phyloP scores from a whole-genome alignment of 768 basidiomycete species.

The Lanmaoa pseudosensibilis region DNA sequence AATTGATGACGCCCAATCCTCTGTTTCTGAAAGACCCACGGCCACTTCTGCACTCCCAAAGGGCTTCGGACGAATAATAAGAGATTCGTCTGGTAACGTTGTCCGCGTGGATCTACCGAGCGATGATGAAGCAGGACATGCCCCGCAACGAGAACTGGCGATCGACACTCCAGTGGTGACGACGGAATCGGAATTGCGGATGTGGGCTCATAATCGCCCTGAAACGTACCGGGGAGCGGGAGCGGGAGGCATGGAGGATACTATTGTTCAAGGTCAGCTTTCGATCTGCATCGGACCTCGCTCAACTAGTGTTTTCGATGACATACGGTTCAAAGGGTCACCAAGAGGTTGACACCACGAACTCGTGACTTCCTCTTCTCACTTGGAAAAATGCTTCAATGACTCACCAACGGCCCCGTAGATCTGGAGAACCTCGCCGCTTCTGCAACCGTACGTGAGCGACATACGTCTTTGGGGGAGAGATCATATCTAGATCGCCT shows the following conservation, averaged over 20 bases:
- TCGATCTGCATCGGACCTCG: background rate
- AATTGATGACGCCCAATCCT: background rate
- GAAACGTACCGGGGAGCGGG: background rate
- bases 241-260: background rate
- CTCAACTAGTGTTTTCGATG: background rate
- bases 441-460: slow-evolving; percentile 44
- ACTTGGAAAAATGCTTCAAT: background rate
- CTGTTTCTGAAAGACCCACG: slow-evolving; percentile 14
- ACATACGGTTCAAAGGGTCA: background rate
- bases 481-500: slow-evolving; percentile 62
- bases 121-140: slow-evolving; percentile 40
- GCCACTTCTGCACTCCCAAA: slow-evolving; percentile 42
- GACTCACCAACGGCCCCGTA: slow-evolving; percentile 30
- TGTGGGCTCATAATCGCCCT: slow-evolving; percentile 17
- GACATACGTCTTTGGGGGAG: slow-evolving; percentile 73
- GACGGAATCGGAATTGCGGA: slow-evolving; percentile 16
- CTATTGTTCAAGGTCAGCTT: slow-evolving; percentile 37
- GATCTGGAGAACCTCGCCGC: slow-evolving; percentile 67
- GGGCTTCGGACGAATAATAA: slow-evolving; percentile 78
- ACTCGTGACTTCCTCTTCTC: slow-evolving; percentile 2
- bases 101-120: slow-evolving; percentile 65
- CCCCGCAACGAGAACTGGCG: slow-evolving; percentile 29
- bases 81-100: slow-evolving; percentile 77
- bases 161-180: slow-evolving; percentile 39
- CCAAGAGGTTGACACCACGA: slow-evolving; percentile 1